Evolutionary conservation across 352 stramenopile genomes (phyloP), one percentile per base, ranked within the genome.

Genomic region (Pythium scleroteichum): DNA sequence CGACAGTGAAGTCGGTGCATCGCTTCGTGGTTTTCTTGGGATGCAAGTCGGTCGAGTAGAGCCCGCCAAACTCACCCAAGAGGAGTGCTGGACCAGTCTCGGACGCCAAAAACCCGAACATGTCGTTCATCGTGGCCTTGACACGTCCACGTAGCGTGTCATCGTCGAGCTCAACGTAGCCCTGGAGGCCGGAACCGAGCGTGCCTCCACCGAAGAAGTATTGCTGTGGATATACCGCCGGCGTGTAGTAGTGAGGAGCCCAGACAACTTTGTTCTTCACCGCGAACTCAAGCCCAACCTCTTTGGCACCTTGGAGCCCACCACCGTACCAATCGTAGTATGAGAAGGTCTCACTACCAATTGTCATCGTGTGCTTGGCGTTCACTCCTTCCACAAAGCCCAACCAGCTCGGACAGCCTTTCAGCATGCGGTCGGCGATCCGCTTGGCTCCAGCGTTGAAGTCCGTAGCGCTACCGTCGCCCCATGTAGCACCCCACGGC

Each of bases 301-400:
- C 65, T 13, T 68, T 63, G 19, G 69, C 75, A 3, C 69, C 54
- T 62, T 84, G 73, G 0, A 90, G 66, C 0, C 76, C 78, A 14
- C 75, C 76, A 22, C 80, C 80, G 39, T 84, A 86, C 78, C 78
- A 92, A 52, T 88, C 80, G 17, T 88, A 84, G 52, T 88, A 88
- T 10, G 69, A 51, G 46, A 79, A 84, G 4, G 66, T 39, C 13
- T 69, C 72, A 13, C 68, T 70, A 9, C 85, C 79, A 39, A 87
- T 73, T 12, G 49, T 75, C 53, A 86, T 73, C 0, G 68, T 61
- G 33, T 82, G 68, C 42, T 77, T 64, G 9, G 60, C 69, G 44
- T 85, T 83, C 41, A 82, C 71, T 39, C 80, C 82, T 67, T 90
- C 72, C 26, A 92, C 79, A 44, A 92, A 92, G 49, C 66, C 80